A percentile compares a stretch with the other conserved stretches of the same genome.
These are phyloP conservation scores for Coemansia sp. DNA, from an alignment of 192 early-diverging fungal species.

Conservation along the genomic window DNA sequence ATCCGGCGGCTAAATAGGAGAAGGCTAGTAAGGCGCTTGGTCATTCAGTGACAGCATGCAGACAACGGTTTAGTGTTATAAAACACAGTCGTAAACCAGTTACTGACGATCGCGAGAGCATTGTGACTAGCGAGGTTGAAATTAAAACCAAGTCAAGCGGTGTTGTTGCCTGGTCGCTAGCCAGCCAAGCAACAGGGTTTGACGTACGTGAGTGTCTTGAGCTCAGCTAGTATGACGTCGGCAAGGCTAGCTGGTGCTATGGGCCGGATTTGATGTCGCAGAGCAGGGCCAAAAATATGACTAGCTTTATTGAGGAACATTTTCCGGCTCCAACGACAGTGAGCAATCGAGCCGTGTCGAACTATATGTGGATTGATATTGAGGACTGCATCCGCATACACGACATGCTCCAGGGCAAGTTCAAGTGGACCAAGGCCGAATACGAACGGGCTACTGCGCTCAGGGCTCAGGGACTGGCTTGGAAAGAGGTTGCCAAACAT, in stretches of 20 bases:
- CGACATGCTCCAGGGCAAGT: not conserved
- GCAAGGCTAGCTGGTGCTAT: constrained; percentile 17
- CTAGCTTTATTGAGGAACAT: constrained; percentile 8
- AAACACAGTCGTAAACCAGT: not conserved
- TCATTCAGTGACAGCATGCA: not conserved
- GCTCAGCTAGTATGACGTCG: not conserved
- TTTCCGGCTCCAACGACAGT: constrained; percentile 13
- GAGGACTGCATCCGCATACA: constrained; percentile 18
- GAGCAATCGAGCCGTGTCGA: constrained; percentile 21
- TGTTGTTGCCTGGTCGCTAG: constrained; percentile 11
- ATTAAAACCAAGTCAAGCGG: not conserved
- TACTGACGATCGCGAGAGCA: not conserved
- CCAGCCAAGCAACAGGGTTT: not conserved
- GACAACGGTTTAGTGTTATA: not conserved
- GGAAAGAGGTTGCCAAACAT: constrained; percentile 7
- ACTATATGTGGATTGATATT: constrained; percentile 24
- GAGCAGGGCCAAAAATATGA: constrained; percentile 10
- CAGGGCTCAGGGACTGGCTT: constrained; percentile 7
- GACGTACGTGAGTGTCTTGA: constrained; percentile 14
- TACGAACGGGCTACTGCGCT: not conserved
- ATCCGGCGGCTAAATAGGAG: not conserved
- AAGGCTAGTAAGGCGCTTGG: not conserved
- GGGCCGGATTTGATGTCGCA: constrained; percentile 10
- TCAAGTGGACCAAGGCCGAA: constrained; percentile 10
- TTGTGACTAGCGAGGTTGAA: not conserved